Percentiles rank a stretch among this genome's conserved stretches.
Evolutionary conservation across 2,329 filamentous ascomycete species (phyloP).

Genomic region (Neofusicoccum cordaticola): DNA sequence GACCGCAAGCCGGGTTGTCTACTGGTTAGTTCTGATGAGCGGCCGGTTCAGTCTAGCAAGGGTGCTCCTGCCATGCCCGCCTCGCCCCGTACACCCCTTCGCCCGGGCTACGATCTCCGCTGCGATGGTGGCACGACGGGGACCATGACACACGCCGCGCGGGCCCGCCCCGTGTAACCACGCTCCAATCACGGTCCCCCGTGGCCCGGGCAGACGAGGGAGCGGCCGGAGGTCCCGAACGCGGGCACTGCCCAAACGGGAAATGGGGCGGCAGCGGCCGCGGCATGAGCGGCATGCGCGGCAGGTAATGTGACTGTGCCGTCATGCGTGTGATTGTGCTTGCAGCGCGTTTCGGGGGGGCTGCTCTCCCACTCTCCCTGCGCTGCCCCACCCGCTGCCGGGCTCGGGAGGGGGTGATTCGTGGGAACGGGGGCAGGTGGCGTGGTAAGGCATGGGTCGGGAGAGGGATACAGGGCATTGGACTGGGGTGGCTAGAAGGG

Average conservation of each 20-base stretch:
- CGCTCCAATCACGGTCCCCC: neutral
- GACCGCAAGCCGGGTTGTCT: too few species aligned
- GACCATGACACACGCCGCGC: neutral
- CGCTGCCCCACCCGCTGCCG: neutral
- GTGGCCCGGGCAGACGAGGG: too few species aligned
- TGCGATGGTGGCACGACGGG: neutral
- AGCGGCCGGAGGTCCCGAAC: too few species aligned
- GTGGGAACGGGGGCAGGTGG: neutral
- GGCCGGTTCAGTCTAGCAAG: too few species aligned
- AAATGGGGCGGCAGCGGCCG: neutral
- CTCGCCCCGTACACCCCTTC: too few species aligned
- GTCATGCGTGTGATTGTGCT: neutral
- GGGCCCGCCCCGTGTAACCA: neutral
- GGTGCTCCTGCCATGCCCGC: too few species aligned
- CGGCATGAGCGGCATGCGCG: neutral
- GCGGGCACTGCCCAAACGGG: neutral
- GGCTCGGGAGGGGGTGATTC: neutral
- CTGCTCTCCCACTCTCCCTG: neutral
- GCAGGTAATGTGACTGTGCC: slow-evolving; percentile 6
- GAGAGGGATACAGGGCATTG: too few species aligned
- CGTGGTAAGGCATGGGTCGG: neutral
- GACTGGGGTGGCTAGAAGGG: neutral
- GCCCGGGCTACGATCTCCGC: too few species aligned
- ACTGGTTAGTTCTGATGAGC: too few species aligned
- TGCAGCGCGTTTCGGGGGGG: neutral